Evolutionary conservation across 176 grass and related monocot genomes (phyloP), one percentile per base, ranked within the genome.

Genomic region (Cymbopogon citratus): DNA sequence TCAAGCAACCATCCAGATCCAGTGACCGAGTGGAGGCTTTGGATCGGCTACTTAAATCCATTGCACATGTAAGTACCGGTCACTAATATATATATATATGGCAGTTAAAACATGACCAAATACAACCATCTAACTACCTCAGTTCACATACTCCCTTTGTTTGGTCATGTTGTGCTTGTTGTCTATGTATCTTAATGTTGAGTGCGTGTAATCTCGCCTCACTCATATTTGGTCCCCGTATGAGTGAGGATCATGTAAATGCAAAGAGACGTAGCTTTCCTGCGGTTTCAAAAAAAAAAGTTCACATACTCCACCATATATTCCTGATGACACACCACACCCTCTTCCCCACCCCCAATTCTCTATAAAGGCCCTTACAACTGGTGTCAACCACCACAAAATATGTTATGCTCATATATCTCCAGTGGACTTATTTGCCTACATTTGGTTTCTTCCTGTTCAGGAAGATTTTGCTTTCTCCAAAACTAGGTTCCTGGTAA

Each of bases 361-460:
- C 31, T 33, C 31, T 33, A 33, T 33, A n/a, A n/a, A n/a, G 21
- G 27, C 14, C 14, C 26, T 59, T 74, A 44, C 63, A 38, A 61
- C 57, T 78, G 44, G 39, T 71, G 67, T 71, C 8, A 72, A 83
- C 28, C 69, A 68, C 75, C 61, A 68, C 3, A 33, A 62, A 12
- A 76, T 80, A 75, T 75, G 70, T 33, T 34, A 27, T 9, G 4
- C 19, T 81, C 64, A 15, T 44, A 80, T n/a, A 81, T 41, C 44
- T 81, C 57, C 34, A 21, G 24, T 56, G 16, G 9, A 51, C 26
- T 51, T 16, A 5, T 61, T 82, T 60, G 16, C 67, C 81, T 38
- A 69, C 71, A 60, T 33, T 33, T 33, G 31, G 31, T 33, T 33
- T 33, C 31, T 33, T 33, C 31, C 31, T 36, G 5, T 36, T 36